Evolutionary conservation across 352 stramenopile genomes (phyloP).

Genomic region (Phytophthora meadii): DNA sequence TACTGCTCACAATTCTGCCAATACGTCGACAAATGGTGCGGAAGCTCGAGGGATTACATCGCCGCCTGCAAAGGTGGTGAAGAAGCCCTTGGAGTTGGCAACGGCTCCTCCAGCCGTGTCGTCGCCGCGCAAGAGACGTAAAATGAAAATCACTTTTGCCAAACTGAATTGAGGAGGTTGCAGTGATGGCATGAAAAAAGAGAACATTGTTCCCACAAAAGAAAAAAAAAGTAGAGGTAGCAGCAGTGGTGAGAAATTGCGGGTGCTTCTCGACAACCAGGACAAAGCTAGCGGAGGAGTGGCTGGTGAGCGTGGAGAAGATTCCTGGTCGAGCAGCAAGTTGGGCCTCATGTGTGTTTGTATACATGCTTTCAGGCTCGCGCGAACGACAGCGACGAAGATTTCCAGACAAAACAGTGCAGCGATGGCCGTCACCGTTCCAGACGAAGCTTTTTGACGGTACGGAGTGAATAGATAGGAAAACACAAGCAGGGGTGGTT

Average conservation of each 20-base stretch:
- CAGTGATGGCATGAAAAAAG: constrained; percentile 39
- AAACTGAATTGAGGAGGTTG: constrained; percentile 84
- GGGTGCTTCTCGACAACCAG: constrained; percentile 26
- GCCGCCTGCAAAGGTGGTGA: constrained; percentile 48
- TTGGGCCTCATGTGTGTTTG: constrained; percentile 20
- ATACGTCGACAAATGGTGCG: constrained; percentile 37
- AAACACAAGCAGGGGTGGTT: constrained; percentile 24
- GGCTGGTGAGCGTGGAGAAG: constrained; percentile 19
- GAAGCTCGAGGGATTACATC: constrained; percentile 36
- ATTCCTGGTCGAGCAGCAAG: constrained; percentile 22
- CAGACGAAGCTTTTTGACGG: constrained; percentile 21
- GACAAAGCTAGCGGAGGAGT: constrained; percentile 16
- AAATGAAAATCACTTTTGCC: constrained; percentile 93
- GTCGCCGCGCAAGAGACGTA: constrained; percentile 88
- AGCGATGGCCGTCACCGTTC: constrained; percentile 13
- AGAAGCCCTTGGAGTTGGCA: constrained; percentile 49
- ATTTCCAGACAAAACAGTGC: constrained; percentile 9
- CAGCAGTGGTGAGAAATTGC: constrained; percentile 30
- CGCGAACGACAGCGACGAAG: constrained; percentile 24
- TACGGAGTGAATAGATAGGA: constrained; percentile 47
- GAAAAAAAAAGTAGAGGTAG: constrained; percentile 43
- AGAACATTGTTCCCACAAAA: constrained; percentile 36
- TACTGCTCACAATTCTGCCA: constrained; percentile 24
- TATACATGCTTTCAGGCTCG: constrained; percentile 25
- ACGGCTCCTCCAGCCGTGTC: constrained; percentile 52